Conservation (phyloP, 2,329 filamentous ascomycete species). For the Calonectria montana region DNA sequence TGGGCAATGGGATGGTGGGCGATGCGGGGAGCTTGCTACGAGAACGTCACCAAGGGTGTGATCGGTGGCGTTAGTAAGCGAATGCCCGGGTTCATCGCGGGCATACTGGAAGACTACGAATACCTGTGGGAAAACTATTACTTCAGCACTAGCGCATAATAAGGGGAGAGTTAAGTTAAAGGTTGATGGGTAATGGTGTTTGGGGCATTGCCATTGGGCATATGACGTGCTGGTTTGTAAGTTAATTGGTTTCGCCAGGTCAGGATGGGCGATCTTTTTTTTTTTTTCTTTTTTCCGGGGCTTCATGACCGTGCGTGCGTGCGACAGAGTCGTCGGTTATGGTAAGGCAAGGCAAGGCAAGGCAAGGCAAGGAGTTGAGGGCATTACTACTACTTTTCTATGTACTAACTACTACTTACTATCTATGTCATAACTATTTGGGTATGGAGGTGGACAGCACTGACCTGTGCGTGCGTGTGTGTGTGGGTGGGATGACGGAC, state of each 20-base stretch:
- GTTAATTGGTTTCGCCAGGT: not conserved
- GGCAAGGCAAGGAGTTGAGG: constrained; percentile 5
- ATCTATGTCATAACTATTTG: constrained; percentile 2
- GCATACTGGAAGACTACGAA: constrained; percentile 94
- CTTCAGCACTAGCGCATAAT: constrained; percentile 71
- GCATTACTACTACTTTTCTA: not conserved
- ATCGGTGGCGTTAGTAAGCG: constrained; percentile 79
- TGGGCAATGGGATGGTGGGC: constrained; percentile 96
- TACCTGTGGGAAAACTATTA: constrained; percentile 99
- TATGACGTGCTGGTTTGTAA: not conserved
- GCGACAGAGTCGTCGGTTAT: not conserved
- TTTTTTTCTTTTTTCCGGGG: too few relatives aligned
- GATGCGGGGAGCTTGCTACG: constrained; percentile 97
- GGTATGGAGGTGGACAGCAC: not conserved
- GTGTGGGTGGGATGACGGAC: not conserved
- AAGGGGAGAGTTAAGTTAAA: not conserved
- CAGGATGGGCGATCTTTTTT: constrained; percentile 9
- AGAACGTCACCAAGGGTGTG: constrained; percentile 84
- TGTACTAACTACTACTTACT: not conserved
- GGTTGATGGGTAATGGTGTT: constrained; percentile 2
- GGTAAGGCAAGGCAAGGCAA: not conserved
- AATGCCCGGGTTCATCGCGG: constrained; percentile 83
- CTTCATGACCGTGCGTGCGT: not conserved
- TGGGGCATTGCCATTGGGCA: not conserved
- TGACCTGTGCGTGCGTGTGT: not conserved